Percentiles rank a stretch among this genome's conserved stretches.
Evolutionary conservation across 139 green algal species (phyloP).

Genomic region (Auxenochlorella pyrenoidosa): DNA sequence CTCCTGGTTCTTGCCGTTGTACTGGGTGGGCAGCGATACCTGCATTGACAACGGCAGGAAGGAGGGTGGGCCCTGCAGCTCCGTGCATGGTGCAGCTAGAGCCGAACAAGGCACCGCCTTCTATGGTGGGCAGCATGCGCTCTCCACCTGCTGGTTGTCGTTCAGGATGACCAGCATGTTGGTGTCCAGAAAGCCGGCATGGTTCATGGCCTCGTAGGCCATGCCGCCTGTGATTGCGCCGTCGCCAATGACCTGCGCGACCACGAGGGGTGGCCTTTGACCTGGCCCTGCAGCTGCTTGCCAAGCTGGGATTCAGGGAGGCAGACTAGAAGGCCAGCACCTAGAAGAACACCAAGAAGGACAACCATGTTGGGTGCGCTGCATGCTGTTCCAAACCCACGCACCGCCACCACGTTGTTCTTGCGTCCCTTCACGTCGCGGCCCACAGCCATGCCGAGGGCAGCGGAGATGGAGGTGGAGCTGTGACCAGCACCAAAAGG

Average conservation of each 20-base stretch:
- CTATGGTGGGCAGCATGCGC: too few relatives aligned
- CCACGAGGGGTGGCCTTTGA: neutral
- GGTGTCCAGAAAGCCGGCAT: constrained; percentile 98
- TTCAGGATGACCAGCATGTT: constrained; percentile 99
- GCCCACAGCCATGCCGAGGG: constrained; percentile 96
- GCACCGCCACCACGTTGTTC: constrained; percentile 63
- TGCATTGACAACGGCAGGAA: constrained; percentile 37
- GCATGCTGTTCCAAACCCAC: neutral
- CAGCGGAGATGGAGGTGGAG: constrained; percentile 95
- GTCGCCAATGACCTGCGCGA: constrained; percentile 93
- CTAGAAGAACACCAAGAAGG: neutral
- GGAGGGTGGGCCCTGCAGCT: neutral
- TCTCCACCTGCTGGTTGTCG: constrained; percentile 95
- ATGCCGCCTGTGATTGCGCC: constrained; percentile 99
- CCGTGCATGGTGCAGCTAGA: too few relatives aligned
- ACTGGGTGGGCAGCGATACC: constrained; percentile 98
- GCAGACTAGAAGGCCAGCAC: neutral
- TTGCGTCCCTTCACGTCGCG: constrained; percentile 87
- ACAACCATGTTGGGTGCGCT: too few relatives aligned
- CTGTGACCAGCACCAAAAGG: constrained; percentile 97
- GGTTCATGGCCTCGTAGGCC: constrained; percentile 99
- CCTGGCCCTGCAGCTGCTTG: neutral
- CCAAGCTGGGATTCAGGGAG: neutral
- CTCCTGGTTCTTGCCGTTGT: constrained; percentile 96
- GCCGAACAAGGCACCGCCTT: too few relatives aligned